A percentile compares a stretch with the other conserved stretches of the same genome.
phyloP scores from a whole-genome alignment of 2,329 filamentous ascomycete species.

The Dichotomopilus funicola region DNA sequence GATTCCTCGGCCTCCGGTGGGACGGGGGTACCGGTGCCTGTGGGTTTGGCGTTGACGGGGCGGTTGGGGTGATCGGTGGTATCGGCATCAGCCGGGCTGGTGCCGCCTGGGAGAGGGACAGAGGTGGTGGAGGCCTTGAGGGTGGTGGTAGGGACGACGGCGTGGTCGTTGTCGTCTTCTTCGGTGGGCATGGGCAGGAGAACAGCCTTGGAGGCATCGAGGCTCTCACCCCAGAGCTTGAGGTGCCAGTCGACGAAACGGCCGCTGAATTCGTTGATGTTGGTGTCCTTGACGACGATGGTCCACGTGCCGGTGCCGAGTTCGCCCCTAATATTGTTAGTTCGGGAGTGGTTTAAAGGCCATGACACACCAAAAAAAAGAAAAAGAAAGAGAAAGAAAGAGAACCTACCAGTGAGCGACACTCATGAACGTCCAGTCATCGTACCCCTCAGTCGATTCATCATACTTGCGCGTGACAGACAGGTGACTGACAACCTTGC shows the following conservation, averaged over 20 bases:
- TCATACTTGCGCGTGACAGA: constrained; percentile 69
- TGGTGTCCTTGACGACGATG: constrained; percentile 78
- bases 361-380: neutral
- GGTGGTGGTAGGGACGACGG: constrained; percentile 57
- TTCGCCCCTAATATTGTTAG: constrained; percentile 64
- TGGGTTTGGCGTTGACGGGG: constrained; percentile 46
- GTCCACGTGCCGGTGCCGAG: constrained; percentile 84
- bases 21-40: constrained; percentile 14
- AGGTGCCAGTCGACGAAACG: constrained; percentile 87
- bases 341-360: neutral
- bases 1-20: constrained; percentile 18
- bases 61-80: constrained; percentile 61
- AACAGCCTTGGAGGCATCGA: constrained; percentile 65
- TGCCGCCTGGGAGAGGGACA: constrained; percentile 41
- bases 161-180: constrained; percentile 77
- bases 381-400: neutral
- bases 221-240: constrained; percentile 86
- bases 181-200: constrained; percentile 76
- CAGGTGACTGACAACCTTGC: constrained; percentile 75
- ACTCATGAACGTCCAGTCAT: constrained; percentile 98
- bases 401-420: constrained; percentile 80
- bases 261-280: constrained; percentile 68
- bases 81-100: constrained; percentile 31
- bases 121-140: constrained; percentile 57
- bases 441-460: constrained; percentile 61